Conservation (phyloP, 2,329 filamentous ascomycete species). For the Pestalotiopsis sp. region DNA sequence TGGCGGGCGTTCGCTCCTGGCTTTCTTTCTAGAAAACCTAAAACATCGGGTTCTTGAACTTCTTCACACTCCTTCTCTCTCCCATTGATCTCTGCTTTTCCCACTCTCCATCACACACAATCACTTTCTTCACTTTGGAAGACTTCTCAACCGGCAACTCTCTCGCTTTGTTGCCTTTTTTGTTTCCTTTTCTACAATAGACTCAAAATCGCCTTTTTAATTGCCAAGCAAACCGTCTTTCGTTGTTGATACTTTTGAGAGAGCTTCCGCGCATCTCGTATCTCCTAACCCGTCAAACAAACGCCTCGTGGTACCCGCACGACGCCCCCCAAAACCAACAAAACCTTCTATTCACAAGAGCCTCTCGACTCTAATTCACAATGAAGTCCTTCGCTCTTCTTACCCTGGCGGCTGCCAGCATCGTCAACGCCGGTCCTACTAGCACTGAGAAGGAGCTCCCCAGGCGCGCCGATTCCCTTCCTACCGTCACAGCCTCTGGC, state of each 20-base stretch:
- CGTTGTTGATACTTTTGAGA: conserved; percentile 6
- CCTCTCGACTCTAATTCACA: conserved; percentile 27
- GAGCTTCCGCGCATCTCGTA: neutral
- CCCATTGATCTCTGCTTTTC: conserved; percentile 13
- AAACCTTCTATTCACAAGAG: conserved; percentile 12
- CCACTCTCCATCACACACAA: neutral
- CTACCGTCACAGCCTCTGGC: conserved; percentile 55
- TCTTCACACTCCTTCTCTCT: conserved; percentile 14
- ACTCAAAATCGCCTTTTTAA: conserved; percentile 12
- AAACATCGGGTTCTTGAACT: neutral
- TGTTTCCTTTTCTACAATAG: conserved; percentile 17
- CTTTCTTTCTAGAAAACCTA: conserved; percentile 3
- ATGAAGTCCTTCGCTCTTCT: conserved; percentile 54
- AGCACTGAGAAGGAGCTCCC: conserved; percentile 49
- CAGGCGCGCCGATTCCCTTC: conserved; percentile 51
- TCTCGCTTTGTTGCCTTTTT: conserved; percentile 14
- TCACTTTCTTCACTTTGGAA: neutral
- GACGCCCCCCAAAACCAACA: conserved; percentile 9
- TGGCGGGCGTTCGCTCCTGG: neutral
- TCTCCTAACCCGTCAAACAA: neutral
- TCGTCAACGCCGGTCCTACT: conserved; percentile 53
- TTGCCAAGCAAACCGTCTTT: conserved; percentile 8
- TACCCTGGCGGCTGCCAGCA: conserved; percentile 47
- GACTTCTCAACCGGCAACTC: conserved; percentile 14
- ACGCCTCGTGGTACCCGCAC: conserved; percentile 13